Evolutionary conservation across 768 basidiomycete species (phyloP).

Genomic region (Suillus subluteus): DNA sequence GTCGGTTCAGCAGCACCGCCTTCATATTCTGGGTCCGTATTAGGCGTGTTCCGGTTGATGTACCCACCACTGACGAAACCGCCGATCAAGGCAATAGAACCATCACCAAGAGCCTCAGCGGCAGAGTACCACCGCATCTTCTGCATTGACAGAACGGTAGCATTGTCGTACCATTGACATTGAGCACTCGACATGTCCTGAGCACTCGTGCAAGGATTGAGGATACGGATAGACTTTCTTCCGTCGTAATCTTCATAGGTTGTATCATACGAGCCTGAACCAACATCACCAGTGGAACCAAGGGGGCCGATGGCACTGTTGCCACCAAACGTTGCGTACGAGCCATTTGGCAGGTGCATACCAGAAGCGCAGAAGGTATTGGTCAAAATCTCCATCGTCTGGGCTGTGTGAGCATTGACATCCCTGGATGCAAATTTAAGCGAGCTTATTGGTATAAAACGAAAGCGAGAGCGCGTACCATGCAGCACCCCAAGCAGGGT

Average conservation of each 20-base stretch:
- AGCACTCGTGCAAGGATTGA: constrained; percentile 68
- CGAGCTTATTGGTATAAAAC: constrained; percentile 15
- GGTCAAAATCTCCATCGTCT: constrained; percentile 70
- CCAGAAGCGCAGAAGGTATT: constrained; percentile 86
- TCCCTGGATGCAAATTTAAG: constrained; percentile 50
- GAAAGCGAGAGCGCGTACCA: constrained; percentile 45
- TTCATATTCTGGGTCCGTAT: constrained; percentile 60
- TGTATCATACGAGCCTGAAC: constrained; percentile 59
- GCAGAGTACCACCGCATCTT: constrained; percentile 78
- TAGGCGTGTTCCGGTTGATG: constrained; percentile 75
- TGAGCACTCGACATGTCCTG: constrained; percentile 50
- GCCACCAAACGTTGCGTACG: constrained; percentile 75
- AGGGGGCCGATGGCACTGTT: constrained; percentile 74
- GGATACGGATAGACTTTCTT: constrained; percentile 73
- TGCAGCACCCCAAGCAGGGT: constrained; percentile 75
- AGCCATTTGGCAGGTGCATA: constrained; percentile 81
- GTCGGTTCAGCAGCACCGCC: constrained; percentile 81
- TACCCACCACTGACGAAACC: constrained; percentile 81
- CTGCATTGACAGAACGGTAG: constrained; percentile 64
- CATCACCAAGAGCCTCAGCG: constrained; percentile 75
- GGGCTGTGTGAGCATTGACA: constrained; percentile 56
- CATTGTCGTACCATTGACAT: constrained; percentile 78
- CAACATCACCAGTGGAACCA: constrained; percentile 56
- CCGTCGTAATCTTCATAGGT: constrained; percentile 84
- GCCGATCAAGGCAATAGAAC: constrained; percentile 79